Conservation (phyloP, 2,329 filamentous ascomycete genomes). For the Verticillium longisporum region DNA sequence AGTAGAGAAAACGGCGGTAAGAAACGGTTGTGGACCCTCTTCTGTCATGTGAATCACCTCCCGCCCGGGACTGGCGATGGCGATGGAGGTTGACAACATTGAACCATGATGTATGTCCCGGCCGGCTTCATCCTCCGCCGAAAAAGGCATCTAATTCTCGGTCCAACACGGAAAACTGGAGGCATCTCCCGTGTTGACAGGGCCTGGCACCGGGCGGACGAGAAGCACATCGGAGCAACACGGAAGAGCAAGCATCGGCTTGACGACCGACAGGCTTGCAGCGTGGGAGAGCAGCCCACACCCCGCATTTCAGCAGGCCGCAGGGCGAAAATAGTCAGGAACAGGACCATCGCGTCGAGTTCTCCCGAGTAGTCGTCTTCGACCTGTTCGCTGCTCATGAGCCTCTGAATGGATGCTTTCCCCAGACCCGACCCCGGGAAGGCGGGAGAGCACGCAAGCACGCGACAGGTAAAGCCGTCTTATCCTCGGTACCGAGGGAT, state of each 20-base stretch:
- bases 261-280: background rate
- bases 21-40: background rate
- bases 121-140: background rate
- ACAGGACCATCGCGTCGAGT: conserved; percentile 11
- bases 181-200: background rate
- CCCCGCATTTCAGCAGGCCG: conserved; percentile 3
- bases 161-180: background rate
- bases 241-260: background rate
- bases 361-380: conserved; percentile 7
- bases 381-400: conserved; percentile 1
- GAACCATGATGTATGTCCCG: background rate
- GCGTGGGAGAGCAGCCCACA: background rate
- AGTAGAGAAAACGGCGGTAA: background rate
- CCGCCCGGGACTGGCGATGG: background rate
- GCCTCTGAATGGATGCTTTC: background rate
- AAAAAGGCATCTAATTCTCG: background rate
- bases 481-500: conserved; percentile 7
- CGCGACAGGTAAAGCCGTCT: conserved; percentile 4
- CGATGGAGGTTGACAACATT: background rate
- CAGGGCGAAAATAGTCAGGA: conserved; percentile 17
- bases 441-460: background rate
- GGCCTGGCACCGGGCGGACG: background rate
- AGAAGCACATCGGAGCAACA: background rate
- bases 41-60: background rate
- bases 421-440: background rate